Base-by-base conservation (phyloP, 2,329 filamentous ascomycete species). In the Eurotiales sp. region DNA sequence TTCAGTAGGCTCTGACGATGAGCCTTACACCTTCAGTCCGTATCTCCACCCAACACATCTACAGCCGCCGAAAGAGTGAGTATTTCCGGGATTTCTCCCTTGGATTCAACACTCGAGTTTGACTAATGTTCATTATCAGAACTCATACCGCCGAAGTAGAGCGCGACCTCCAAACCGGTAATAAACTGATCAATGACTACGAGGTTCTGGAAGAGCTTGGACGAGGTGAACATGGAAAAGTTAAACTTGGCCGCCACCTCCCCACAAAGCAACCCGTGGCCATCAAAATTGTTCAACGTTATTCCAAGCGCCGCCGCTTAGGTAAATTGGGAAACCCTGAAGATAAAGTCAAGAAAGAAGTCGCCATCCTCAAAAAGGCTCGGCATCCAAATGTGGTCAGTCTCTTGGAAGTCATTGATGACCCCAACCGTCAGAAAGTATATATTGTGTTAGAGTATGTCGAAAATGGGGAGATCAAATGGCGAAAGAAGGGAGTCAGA, bases 401-500 rank as follows among this genome's bases (percentile, higher is more conserved):
- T 61, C 77, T 99, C 34, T 81, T 97, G 57, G 93, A 99, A 72
- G 91, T 99, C 63, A 97, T 99, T 62, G 93, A 99, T 67, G 93
- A 99, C 66, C 92, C 92, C 1, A 89, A 90, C 62, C 83, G 90
- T 53, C 93, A 95, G 74, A 99, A 99, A 73, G 96, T 99, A 56
- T 99, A 99, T 73, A 92, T 99, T 73, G 89, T 97, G 17, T 80
- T 99, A 39, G 93, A 99, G 69, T 92, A 92, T 69, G 91, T 96
- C 51, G 90, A 96, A 66, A 81, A 92, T 36, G 92, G 93, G 46
- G 93, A 99, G 72, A 89, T 99, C 52, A 81, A 90, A 43, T 99
- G 93, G 93, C 84, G 93, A 50, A 92, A 87, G 67, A 90, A 91
- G 71, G 92, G 90, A 5, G 77, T 90, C 6, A 87, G 86, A 51